phyloP scores from a whole-genome alignment of 108 stramenopile species.

The Stephanodiscus minutulus region DNA sequence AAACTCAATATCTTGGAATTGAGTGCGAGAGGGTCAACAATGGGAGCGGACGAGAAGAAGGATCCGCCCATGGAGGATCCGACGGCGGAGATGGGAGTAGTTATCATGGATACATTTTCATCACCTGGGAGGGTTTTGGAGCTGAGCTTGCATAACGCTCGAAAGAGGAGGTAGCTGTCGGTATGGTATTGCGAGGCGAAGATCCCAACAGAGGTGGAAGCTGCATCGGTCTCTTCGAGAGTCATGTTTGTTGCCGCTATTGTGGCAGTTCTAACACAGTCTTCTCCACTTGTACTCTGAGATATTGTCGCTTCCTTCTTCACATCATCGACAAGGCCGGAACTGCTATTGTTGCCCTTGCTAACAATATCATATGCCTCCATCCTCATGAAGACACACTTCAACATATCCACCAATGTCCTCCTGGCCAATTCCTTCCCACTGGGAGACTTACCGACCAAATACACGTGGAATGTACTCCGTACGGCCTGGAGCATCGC shows the following conservation, averaged over 20 bases:
- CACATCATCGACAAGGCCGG: conserved; percentile 1
- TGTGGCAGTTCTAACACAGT: conserved; percentile 21
- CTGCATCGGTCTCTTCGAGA: conserved; percentile 9
- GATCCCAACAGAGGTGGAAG: conserved; percentile 16
- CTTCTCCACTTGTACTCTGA: conserved; percentile 7
- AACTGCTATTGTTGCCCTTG: conserved; percentile 8
- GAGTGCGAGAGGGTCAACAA: conserved; percentile 82
- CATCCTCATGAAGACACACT: conserved; percentile 91
- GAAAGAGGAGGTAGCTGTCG: conserved; percentile 94
- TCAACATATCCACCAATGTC: conserved; percentile 90
- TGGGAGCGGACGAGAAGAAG: conserved; percentile 45
- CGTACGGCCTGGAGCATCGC: conserved; percentile 89
- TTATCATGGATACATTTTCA: conserved; percentile 39
- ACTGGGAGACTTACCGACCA: conserved; percentile 72
- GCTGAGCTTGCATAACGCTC: conserved; percentile 93
- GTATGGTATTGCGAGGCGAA: conserved; percentile 91
- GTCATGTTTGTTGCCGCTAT: conserved; percentile 26
- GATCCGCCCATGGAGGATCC: conserved; percentile 23
- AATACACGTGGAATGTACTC: conserved; percentile 94
- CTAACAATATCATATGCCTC: conserved; percentile 74
- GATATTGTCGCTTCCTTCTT: conserved; percentile 9
- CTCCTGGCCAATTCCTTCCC: conserved; percentile 85
- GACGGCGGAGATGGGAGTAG: conserved; percentile 1
- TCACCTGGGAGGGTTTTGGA: conserved; percentile 85
- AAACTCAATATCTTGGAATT: conserved; percentile 90